phyloP scores from a whole-genome alignment of 1,284 basidiomycete species.

The Meripilus lineatus region DNA sequence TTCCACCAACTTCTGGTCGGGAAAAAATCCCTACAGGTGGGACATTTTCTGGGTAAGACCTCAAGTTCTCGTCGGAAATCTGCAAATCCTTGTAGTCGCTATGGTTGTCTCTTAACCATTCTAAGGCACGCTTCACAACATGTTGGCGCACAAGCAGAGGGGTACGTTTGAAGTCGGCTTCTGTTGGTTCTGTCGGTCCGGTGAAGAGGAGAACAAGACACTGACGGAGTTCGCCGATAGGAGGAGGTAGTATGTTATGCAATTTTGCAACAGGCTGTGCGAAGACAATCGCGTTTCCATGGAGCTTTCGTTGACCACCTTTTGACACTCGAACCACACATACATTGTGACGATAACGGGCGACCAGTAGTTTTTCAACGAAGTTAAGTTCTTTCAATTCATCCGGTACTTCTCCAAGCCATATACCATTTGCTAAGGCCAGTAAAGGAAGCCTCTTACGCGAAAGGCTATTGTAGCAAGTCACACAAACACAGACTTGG shows the following conservation, averaged over 20 bases:
- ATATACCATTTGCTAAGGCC: constrained; percentile 32
- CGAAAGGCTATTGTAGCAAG: background rate
- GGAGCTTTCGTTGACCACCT: too few relatives aligned
- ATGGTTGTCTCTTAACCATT: constrained; percentile 37
- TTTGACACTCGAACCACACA: constrained; percentile 26
- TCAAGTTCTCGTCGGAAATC: constrained; percentile 31
- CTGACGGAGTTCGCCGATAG: constrained; percentile 30
- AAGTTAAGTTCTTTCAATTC: constrained; percentile 25
- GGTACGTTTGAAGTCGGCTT: constrained; percentile 28
- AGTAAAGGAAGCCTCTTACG: constrained; percentile 17
- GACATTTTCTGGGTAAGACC: constrained; percentile 24
- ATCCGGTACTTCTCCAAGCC: constrained; percentile 32
- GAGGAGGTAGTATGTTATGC: constrained; percentile 29
- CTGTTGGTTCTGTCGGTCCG: constrained; percentile 27
- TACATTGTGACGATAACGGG: constrained; percentile 24
- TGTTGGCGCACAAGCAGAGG: constrained; percentile 30
- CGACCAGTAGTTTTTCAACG: constrained; percentile 29
- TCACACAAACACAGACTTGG: too few relatives aligned
- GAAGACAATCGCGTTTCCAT: constrained; percentile 33
- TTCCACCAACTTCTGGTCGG: constrained; percentile 11
- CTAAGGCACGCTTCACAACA: constrained; percentile 25
- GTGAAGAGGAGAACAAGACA: constrained; percentile 33
- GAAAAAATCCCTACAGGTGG: constrained; percentile 29
- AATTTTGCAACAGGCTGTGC: constrained; percentile 29
- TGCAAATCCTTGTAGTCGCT: constrained; percentile 30